A percentile compares a stretch with the other conserved stretches of the same genome.
Conservation (phyloP, 1,284 basidiomycete species). For the Boletus sp. region DNA sequence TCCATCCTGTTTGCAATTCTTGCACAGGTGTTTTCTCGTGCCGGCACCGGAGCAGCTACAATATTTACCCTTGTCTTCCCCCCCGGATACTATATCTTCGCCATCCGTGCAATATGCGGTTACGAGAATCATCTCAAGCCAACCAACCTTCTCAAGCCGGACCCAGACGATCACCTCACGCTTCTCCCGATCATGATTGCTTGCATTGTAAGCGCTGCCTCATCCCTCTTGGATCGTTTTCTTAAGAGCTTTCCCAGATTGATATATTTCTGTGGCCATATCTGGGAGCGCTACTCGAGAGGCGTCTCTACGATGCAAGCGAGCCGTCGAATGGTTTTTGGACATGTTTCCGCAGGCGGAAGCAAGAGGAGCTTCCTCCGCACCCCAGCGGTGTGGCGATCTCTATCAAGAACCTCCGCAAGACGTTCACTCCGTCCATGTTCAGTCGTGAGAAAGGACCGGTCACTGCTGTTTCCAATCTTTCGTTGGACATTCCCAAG, state of each 20-base stretch:
- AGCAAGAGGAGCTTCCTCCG: slow-evolving; percentile 15
- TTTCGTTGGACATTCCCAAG: slow-evolving; percentile 64
- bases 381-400: slow-evolving; percentile 49
- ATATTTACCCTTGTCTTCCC: slow-evolving; percentile 72
- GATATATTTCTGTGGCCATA: slow-evolving; percentile 69
- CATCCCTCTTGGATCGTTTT: not conserved
- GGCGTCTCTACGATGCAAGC: slow-evolving; percentile 56
- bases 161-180: slow-evolving; percentile 55
- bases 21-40: slow-evolving; percentile 52
- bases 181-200: slow-evolving; percentile 62
- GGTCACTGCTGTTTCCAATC: slow-evolving; percentile 59
- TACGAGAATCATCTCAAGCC: slow-evolving; percentile 57
- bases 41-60: slow-evolving; percentile 47
- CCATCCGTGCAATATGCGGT: slow-evolving; percentile 61
- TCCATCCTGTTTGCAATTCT: slow-evolving; percentile 65
- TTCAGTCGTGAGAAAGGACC: slow-evolving; percentile 37
- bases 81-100: slow-evolving; percentile 70
- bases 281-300: slow-evolving; percentile 57
- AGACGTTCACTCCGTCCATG: slow-evolving; percentile 49
- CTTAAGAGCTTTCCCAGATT: slow-evolving; percentile 39
- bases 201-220: slow-evolving; percentile 48
- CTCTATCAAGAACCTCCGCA: slow-evolving; percentile 55
- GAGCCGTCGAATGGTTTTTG: slow-evolving; percentile 36
- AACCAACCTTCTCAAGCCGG: slow-evolving; percentile 49
- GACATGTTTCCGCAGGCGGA: slow-evolving; percentile 27